These are phyloP conservation scores for Boletus huronensis DNA, from an alignment of 768 basidiomycete species.

Conservation along the genomic window DNA sequence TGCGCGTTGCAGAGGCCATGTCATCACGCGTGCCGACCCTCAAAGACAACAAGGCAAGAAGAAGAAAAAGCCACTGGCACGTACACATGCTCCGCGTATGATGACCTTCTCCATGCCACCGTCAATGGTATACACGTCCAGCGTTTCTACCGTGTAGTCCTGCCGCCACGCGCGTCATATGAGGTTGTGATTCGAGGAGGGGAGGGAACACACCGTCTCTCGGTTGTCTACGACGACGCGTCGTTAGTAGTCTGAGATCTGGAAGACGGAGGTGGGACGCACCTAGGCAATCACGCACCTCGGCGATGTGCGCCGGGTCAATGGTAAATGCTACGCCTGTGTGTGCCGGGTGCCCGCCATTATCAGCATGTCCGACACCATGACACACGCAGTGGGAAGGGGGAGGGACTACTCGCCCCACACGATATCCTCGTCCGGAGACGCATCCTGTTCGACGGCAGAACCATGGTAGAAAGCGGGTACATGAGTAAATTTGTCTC, in stretches of 20 bases:
- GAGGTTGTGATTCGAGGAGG: background rate
- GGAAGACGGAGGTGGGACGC: conserved; percentile 3
- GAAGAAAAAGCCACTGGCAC: background rate
- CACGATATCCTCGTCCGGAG: conserved; percentile 26
- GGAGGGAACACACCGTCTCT: conserved; percentile 57
- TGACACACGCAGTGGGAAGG: background rate
- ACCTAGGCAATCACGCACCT: conserved; percentile 84
- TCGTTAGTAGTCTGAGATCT: background rate
- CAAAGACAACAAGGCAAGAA: background rate
- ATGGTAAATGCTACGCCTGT: conserved; percentile 84
- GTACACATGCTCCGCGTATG: conserved; percentile 34
- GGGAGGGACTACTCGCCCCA: conserved; percentile 59
- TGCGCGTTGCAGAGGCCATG: conserved; percentile 24
- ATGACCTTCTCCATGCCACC: conserved; percentile 50
- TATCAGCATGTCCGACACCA: background rate
- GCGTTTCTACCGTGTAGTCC: conserved; percentile 82
- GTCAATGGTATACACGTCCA: conserved; percentile 67
- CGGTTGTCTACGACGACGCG: conserved; percentile 54
- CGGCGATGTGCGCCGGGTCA: conserved; percentile 66
- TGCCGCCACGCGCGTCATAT: conserved; percentile 23
- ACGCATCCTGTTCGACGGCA: conserved; percentile 18
- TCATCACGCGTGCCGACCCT: background rate
- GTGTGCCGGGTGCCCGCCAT: background rate
- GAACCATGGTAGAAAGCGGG: background rate
- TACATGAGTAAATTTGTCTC: background rate